These are phyloP conservation scores for Amanita rimosa DNA, from an alignment of 768 basidiomycete species.

Conservation along the genomic window DNA sequence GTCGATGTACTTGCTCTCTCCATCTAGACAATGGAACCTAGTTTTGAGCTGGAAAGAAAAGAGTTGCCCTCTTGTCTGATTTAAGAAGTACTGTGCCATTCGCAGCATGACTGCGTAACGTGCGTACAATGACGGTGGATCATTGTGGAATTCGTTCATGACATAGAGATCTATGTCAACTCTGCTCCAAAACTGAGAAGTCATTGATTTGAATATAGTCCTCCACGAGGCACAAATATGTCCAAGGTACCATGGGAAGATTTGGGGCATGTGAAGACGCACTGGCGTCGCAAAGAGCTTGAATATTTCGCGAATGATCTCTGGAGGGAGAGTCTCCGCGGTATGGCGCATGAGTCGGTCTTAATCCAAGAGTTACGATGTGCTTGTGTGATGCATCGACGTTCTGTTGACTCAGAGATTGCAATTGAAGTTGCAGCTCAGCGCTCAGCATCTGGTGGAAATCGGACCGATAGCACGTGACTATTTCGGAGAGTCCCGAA, in stretches of 20 bases:
- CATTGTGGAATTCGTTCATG: not conserved
- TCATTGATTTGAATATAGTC: not conserved
- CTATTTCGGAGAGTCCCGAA: too few species aligned
- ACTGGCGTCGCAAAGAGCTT: not conserved
- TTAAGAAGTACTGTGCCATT: not conserved
- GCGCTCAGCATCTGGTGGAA: too few species aligned
- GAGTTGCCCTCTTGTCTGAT: not conserved
- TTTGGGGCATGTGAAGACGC: not conserved
- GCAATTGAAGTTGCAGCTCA: too few species aligned
- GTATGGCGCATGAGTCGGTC: not conserved
- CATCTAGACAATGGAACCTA: not conserved
- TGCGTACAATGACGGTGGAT: not conserved
- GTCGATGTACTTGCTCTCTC: not conserved
- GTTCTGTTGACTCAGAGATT: too few species aligned
- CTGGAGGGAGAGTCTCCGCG: not conserved
- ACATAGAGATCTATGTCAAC: not conserved
- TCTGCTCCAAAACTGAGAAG: slow-evolving; percentile 1
- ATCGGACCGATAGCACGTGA: too few species aligned
- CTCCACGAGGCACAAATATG: slow-evolving; percentile 5
- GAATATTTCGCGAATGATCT: slow-evolving; percentile 2
- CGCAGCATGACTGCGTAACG: not conserved
- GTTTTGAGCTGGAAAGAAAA: slow-evolving; percentile 1
- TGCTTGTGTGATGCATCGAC: too few species aligned
- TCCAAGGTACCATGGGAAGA: slow-evolving; percentile 4
- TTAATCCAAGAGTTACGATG: too few species aligned